Base-by-base conservation (phyloP, 2,329 filamentous ascomycete genomes). In the Septoria petroselini region DNA sequence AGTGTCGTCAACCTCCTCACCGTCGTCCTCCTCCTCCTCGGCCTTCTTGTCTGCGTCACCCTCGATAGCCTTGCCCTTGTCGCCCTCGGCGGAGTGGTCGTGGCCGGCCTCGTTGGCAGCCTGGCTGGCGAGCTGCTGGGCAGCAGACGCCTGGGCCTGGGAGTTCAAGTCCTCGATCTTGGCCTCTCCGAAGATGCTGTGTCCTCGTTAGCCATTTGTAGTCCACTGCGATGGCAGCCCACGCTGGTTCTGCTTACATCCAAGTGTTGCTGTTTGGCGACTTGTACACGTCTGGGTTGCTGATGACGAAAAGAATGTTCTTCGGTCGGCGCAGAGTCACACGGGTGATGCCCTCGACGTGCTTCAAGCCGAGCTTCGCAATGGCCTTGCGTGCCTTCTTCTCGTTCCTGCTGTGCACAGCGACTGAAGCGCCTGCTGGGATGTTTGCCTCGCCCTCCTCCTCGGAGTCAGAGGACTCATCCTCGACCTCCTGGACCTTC, bases 91-190 rank as follows among this genome's bases (percentile, higher is more conserved):
- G 68, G 80, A 82, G 75, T 88, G 83, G 73, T 83, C 80, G 76
- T 89, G 83, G 60, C 81, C 81, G 61, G 83, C 77, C 69, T 86
- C 83, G 70, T 84, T 80, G 58, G 76, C 75, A 64, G 80, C 80
- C 67, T 81, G 80, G 60, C 84, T 84, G 66, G 90, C 90, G 65
- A 98, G 88, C 78, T 96, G 91, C 77, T 94, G 88, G 65, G 91
- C 91, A 66, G 93, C 93, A 63, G 88, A 89, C 67, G 91, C 88
- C 80, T 97, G 93, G 68, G 91, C 91, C 71, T 91, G 88, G 67
- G 93, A 94, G 85, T 97, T 98, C 69, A 97, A 82, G 76, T 98
- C 94, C 83, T 98, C 93, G 62, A 98, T 97, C 88, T 98, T 98
- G 71, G 94, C 93, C 82, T 98, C 94, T 74, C 93, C 93, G 72